phyloP scores from a whole-genome alignment of 1,139 yeast genomes.

The Lodderomyces metapsilosis region DNA sequence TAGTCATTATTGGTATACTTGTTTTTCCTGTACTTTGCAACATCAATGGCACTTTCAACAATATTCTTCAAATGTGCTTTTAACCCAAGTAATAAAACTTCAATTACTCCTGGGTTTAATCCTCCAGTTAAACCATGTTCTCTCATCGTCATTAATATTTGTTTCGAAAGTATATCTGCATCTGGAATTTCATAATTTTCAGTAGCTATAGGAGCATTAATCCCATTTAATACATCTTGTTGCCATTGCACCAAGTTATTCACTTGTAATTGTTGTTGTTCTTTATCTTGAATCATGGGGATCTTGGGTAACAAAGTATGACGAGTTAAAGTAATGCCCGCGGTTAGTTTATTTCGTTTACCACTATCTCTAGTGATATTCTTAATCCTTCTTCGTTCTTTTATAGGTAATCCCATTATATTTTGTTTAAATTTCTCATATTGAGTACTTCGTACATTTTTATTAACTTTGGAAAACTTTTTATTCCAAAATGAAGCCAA shows the following conservation, averaged over 20 bases:
- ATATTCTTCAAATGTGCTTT: slow-evolving; percentile 76
- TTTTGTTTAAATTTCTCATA: slow-evolving; percentile 82
- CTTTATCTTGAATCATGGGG: slow-evolving; percentile 71
- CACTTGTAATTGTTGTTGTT: slow-evolving; percentile 47
- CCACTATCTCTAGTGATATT: slow-evolving; percentile 81
- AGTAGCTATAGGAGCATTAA: slow-evolving; percentile 77
- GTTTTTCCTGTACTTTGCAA: slow-evolving; percentile 57
- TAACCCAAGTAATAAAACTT: slow-evolving; percentile 73
- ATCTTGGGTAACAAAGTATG: slow-evolving; percentile 84
- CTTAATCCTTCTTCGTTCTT: slow-evolving; percentile 83
- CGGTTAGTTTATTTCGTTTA: slow-evolving; percentile 70
- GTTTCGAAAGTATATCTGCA: slow-evolving; percentile 59
- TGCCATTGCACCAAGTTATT: slow-evolving; percentile 80
- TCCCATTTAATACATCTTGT: slow-evolving; percentile 89
- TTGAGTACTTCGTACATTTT: slow-evolving; percentile 56
- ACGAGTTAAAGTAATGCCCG: slow-evolving; percentile 78
- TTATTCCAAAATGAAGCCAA: slow-evolving; percentile 61
- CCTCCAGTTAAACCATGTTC: slow-evolving; percentile 91
- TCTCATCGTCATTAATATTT: slow-evolving; percentile 81
- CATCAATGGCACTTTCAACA: slow-evolving; percentile 73
- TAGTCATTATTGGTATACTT: slow-evolving; percentile 51
- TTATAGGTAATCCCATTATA: slow-evolving; percentile 80
- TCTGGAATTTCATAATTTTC: slow-evolving; percentile 86
- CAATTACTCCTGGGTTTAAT: slow-evolving; percentile 69
- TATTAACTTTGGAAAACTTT: slow-evolving; percentile 41